phyloP scores from a whole-genome alignment of 768 basidiomycete species.

The Leccinum disarticulatum region DNA sequence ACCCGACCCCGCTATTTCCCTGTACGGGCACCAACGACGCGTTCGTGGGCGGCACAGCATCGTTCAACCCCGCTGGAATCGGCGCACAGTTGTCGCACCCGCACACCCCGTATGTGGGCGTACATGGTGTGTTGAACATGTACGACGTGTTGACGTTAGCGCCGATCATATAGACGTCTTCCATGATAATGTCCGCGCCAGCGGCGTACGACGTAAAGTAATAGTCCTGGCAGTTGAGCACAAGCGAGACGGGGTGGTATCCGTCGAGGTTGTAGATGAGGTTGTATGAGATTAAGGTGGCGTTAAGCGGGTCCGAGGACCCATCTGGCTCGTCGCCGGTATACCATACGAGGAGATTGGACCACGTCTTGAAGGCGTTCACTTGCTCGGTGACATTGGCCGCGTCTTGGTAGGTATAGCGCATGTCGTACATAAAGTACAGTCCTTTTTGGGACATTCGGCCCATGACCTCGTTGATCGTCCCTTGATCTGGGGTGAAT shows the following conservation, averaged over 20 bases:
- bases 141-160: conserved; percentile 65
- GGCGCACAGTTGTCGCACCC: conserved; percentile 64
- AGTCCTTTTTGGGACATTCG: conserved; percentile 61
- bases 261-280: conserved; percentile 62
- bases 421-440: conserved; percentile 85
- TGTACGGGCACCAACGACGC: conserved; percentile 17
- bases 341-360: conserved; percentile 71
- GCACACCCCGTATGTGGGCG: conserved; percentile 64
- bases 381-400: conserved; percentile 65
- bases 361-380: conserved; percentile 60
- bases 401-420: conserved; percentile 62
- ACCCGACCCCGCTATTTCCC: conserved; percentile 26
- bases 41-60: conserved; percentile 26
- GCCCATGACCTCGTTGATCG: conserved; percentile 48
- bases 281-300: conserved; percentile 48
- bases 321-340: conserved; percentile 76
- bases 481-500: conserved; percentile 55
- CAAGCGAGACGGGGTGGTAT: conserved; percentile 66
- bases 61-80: conserved; percentile 41
- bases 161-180: conserved; percentile 50
- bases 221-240: conserved; percentile 66
- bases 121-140: conserved; percentile 62
- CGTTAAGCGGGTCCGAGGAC: conserved; percentile 61
- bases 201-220: conserved; percentile 55
- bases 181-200: conserved; percentile 69